phyloP scores from a whole-genome alignment of 1,284 basidiomycete genomes.

The Phellinidium pouzarii region DNA sequence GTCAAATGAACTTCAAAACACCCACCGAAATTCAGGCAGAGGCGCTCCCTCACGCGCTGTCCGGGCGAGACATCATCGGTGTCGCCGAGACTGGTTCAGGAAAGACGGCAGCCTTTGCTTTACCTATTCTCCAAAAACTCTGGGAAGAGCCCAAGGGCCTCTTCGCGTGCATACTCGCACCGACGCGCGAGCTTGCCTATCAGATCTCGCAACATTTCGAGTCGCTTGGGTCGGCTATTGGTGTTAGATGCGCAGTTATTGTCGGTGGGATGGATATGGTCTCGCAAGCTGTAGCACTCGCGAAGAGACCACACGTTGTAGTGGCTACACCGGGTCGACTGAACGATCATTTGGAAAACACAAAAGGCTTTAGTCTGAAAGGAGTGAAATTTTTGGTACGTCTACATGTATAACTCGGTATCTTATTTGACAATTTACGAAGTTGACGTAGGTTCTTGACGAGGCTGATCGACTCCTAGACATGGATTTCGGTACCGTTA shows the following conservation, averaged over 20 bases:
- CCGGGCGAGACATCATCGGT: slow-evolving; percentile 94
- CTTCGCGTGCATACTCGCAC: slow-evolving; percentile 92
- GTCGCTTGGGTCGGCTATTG: slow-evolving; percentile 88
- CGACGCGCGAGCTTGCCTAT: slow-evolving; percentile 96
- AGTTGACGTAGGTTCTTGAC: slow-evolving; percentile 71
- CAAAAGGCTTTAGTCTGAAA: slow-evolving; percentile 93
- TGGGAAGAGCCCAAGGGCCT: slow-evolving; percentile 95
- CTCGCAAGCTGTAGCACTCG: slow-evolving; percentile 87
- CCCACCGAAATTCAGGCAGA: slow-evolving; percentile 93
- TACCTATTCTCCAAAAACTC: slow-evolving; percentile 93
- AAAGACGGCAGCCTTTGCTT: slow-evolving; percentile 95
- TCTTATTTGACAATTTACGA: slow-evolving; percentile 8
- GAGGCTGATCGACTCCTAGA: slow-evolving; percentile 96
- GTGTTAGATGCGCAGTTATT: slow-evolving; percentile 86
- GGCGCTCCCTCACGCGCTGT: slow-evolving; percentile 84
- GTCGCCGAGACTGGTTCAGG: slow-evolving; percentile 97
- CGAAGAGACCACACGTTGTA: slow-evolving; percentile 90
- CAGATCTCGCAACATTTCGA: slow-evolving; percentile 98
- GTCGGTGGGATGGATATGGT: slow-evolving; percentile 97
- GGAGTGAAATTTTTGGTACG: slow-evolving; percentile 85
- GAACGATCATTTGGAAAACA: slow-evolving; percentile 95
- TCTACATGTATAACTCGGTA: neutral
- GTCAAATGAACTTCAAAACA: slow-evolving; percentile 75
- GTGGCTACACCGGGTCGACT: slow-evolving; percentile 97
- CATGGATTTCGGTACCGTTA: slow-evolving; percentile 95